Percentiles rank a stretch among this genome's conserved stretches.
Evolutionary conservation across 768 basidiomycete species (phyloP).

Genomic region (Strobilomyces confusus): DNA sequence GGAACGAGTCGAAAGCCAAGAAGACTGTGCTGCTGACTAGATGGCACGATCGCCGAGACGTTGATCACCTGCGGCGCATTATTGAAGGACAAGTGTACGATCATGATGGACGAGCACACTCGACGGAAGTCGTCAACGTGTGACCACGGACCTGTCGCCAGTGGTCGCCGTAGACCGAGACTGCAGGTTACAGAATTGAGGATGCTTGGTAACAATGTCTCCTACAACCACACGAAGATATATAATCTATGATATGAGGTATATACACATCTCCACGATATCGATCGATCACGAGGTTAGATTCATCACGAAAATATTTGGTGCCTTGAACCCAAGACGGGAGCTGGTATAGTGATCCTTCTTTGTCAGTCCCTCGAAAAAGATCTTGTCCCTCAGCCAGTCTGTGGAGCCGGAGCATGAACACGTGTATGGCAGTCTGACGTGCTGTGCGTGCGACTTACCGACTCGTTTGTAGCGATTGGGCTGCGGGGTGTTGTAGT

Average conservation of each 20-base stretch:
- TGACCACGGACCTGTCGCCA: too few species aligned
- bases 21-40: too few species aligned
- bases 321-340: constrained; percentile 72
- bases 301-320: constrained; percentile 76
- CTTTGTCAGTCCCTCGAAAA: constrained; percentile 60
- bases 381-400: constrained; percentile 72
- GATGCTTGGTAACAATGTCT: too few species aligned
- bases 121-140: too few species aligned
- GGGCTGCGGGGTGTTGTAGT: constrained; percentile 44
- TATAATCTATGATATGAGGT: constrained; percentile 9
- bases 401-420: constrained; percentile 38
- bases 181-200: too few species aligned
- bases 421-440: background rate
- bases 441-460: constrained; percentile 32
- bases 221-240: too few species aligned
- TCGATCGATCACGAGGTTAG: constrained; percentile 40
- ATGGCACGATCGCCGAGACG: too few species aligned
- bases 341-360: constrained; percentile 56
- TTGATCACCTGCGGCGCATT: too few species aligned
- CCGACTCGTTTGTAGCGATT: constrained; percentile 60
- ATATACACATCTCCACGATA: background rate
- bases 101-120: too few species aligned
- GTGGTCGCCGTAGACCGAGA: too few species aligned
- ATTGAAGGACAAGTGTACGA: too few species aligned
- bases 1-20: too few species aligned